These are phyloP conservation scores for Beauveria asiatica DNA, from an alignment of 2,329 filamentous ascomycete genomes.

Conservation along the genomic window DNA sequence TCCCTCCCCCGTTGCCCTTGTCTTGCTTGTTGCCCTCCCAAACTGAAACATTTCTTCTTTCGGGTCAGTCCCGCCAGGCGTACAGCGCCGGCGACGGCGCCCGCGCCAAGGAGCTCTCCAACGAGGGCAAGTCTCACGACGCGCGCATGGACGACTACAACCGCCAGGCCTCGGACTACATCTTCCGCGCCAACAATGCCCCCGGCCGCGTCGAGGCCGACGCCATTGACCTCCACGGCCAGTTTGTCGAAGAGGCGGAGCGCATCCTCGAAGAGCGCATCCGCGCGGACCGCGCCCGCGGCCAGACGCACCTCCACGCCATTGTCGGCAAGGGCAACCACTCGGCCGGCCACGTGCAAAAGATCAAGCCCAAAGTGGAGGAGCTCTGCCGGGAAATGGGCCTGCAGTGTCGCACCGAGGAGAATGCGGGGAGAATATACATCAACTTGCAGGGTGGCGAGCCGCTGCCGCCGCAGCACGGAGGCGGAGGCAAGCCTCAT, in stretches of 20 bases:
- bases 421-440: conserved; percentile 83
- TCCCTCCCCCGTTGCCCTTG: background rate
- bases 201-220: conserved; percentile 64
- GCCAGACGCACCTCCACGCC: conserved; percentile 79
- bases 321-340: conserved; percentile 97
- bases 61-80: conserved; percentile 58
- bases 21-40: background rate
- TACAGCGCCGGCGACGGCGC: conserved; percentile 79
- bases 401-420: conserved; percentile 75
- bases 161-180: conserved; percentile 82
- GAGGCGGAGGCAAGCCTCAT: conserved; percentile 24
- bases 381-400: conserved; percentile 76
- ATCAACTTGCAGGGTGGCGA: conserved; percentile 73
- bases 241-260: conserved; percentile 92
- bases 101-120: conserved; percentile 71
- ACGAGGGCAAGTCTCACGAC: conserved; percentile 78
- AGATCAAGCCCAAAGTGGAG: conserved; percentile 92
- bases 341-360: conserved; percentile 71
- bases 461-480: conserved; percentile 38
- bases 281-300: conserved; percentile 61
- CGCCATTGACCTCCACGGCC: conserved; percentile 88
- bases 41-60: background rate
- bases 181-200: conserved; percentile 93
- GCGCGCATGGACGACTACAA: conserved; percentile 83
- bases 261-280: conserved; percentile 83